These are phyloP conservation scores for Sarocladium strictum DNA, from an alignment of 2,329 filamentous ascomycete genomes.

Conservation along the genomic window DNA sequence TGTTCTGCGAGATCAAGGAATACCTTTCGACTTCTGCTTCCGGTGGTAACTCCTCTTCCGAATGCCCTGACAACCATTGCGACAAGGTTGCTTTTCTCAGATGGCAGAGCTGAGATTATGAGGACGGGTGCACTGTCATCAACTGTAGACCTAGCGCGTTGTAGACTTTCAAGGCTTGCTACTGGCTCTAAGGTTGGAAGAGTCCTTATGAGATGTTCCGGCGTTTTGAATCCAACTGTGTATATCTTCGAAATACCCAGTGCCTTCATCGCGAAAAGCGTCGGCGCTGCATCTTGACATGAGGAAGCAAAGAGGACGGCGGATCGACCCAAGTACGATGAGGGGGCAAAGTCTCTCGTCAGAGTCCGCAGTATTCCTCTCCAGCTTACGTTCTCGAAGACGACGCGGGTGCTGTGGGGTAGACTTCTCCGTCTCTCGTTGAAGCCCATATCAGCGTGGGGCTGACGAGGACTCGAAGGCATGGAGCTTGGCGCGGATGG, in stretches of 20 bases:
- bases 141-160: conserved; percentile 43
- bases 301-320: conserved; percentile 70
- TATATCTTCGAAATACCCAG: conserved; percentile 74
- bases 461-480: conserved; percentile 40
- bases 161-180: conserved; percentile 63
- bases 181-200: conserved; percentile 69
- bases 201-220: conserved; percentile 54
- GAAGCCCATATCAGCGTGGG: conserved; percentile 11
- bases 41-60: conserved; percentile 33
- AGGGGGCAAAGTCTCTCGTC: conserved; percentile 75
- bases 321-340: conserved; percentile 69
- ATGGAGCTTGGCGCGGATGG: conserved; percentile 40
- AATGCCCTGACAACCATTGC: conserved; percentile 73
- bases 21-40: conserved; percentile 51
- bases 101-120: conserved; percentile 71
- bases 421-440: conserved; percentile 25
- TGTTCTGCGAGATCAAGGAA: conserved; percentile 71
- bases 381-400: conserved; percentile 81
- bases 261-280: conserved; percentile 72
- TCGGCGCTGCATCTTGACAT: conserved; percentile 69
- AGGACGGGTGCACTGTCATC: conserved; percentile 63
- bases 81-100: conserved; percentile 73
- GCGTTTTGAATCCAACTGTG: conserved; percentile 72
- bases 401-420: conserved; percentile 47
- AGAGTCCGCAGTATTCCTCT: conserved; percentile 78